These are phyloP conservation scores for Phialophora tarda DNA, from an alignment of 2,329 filamentous ascomycete species.

Conservation along the genomic window DNA sequence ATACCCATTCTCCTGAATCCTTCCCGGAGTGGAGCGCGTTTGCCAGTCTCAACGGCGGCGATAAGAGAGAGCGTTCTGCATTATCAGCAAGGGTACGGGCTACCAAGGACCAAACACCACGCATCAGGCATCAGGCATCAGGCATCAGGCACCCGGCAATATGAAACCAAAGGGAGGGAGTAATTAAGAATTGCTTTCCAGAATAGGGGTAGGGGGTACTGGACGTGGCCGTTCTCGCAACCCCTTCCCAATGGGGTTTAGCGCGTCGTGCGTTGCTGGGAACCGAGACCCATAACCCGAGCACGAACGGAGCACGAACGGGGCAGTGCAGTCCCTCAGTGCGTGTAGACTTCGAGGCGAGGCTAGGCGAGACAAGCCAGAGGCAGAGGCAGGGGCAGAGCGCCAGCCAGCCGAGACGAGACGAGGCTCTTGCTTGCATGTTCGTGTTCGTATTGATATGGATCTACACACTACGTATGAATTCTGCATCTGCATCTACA, in stretches of 20 bases:
- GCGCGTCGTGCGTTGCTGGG: background rate
- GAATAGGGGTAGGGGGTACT: background rate
- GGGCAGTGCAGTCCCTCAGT: no score
- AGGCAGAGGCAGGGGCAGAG: no score
- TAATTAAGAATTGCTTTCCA: constrained; percentile 6
- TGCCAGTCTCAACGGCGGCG: no score
- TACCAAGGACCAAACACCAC: no score
- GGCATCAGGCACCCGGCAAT: background rate
- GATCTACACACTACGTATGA: no score
- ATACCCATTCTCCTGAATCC: no score
- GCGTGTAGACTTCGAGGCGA: background rate
- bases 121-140: background rate
- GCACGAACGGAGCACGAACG: background rate
- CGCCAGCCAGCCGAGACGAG: no score
- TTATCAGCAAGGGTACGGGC: background rate
- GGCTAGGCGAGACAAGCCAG: no score
- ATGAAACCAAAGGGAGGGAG: background rate
- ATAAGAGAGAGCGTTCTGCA: background rate
- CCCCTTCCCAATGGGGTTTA: constrained; percentile 7
- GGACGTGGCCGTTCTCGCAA: constrained; percentile 5
- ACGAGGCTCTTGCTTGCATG: no score
- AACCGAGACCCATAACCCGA: background rate
- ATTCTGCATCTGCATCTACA: no score
- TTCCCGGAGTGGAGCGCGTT: no score
- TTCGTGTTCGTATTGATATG: no score